Percentiles rank a stretch among this genome's conserved stretches.
phyloP scores from a whole-genome alignment of 805 yeast genomes.

The Yarrowia sp. region DNA sequence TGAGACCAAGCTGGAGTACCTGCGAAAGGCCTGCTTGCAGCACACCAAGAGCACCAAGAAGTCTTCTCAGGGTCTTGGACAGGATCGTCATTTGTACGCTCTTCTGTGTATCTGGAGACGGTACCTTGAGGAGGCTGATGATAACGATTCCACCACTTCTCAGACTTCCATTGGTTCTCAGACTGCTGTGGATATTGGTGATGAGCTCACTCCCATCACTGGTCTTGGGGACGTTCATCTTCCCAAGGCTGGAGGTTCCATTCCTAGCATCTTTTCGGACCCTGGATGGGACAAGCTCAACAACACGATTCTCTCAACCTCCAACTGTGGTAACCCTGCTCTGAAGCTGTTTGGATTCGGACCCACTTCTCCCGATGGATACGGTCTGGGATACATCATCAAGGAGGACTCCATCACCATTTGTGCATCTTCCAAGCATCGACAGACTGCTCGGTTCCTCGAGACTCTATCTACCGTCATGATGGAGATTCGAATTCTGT shows the following conservation, averaged over 20 bases:
- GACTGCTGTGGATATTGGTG: constrained; percentile 45
- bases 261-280: constrained; percentile 80
- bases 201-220: constrained; percentile 83
- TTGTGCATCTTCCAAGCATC: constrained; percentile 81
- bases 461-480: constrained; percentile 64
- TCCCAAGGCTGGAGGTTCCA: constrained; percentile 32
- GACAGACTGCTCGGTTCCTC: constrained; percentile 78
- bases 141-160: constrained; percentile 30
- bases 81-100: constrained; percentile 87
- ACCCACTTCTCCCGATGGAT: constrained; percentile 86
- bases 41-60: constrained; percentile 68
- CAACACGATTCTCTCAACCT: constrained; percentile 74
- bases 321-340: constrained; percentile 92
- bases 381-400: constrained; percentile 89
- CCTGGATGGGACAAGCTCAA: constrained; percentile 84
- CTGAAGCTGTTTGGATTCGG: constrained; percentile 86
- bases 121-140: constrained; percentile 35
- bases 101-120: constrained; percentile 81
- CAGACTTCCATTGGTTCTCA: constrained; percentile 35
- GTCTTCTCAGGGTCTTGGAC: constrained; percentile 79
- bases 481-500: constrained; percentile 54
- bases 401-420: constrained; percentile 75
- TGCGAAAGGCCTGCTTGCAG: constrained; percentile 66
- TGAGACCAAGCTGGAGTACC: constrained; percentile 55
- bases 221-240: constrained; percentile 82